These are phyloP conservation scores for Liquidambar formosana DNA, from an alignment of 164 flowering plant genomes.

Conservation along the genomic window DNA sequence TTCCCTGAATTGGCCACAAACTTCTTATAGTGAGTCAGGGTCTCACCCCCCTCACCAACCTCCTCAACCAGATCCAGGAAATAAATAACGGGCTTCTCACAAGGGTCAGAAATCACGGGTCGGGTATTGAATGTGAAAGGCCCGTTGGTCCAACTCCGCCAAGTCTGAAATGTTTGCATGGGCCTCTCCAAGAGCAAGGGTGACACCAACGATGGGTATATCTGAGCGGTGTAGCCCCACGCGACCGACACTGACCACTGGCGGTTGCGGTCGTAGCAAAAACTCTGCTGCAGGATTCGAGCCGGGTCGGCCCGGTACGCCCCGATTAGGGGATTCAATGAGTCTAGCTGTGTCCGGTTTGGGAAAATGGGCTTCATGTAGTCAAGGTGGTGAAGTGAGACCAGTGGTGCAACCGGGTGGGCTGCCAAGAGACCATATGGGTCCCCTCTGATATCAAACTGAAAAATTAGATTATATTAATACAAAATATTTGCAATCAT, in stretches of 20 bases:
- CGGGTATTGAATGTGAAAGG: constrained; percentile 48
- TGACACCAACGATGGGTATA: constrained; percentile 37
- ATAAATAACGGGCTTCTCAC: constrained; percentile 33
- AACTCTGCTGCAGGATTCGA: constrained; percentile 49
- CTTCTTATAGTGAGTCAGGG: constrained; percentile 33
- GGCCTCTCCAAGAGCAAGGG: constrained; percentile 35
- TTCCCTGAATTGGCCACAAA: constrained; percentile 10
- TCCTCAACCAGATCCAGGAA: constrained; percentile 33
- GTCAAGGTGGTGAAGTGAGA: constrained; percentile 76
- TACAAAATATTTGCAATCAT: no score
- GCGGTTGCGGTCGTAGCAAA: constrained; percentile 35
- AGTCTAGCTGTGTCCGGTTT: constrained; percentile 29
- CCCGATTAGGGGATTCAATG: constrained; percentile 24
- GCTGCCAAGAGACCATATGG: constrained; percentile 68
- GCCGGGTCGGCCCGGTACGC: constrained; percentile 47
- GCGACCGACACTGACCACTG: constrained; percentile 56
- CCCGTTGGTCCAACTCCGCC: constrained; percentile 42
- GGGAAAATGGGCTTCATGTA: constrained; percentile 53
- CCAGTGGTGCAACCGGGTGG: constrained; percentile 68
- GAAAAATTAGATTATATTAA: constrained; percentile 8
- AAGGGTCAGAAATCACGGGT: constrained; percentile 30
- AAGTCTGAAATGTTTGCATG: constrained; percentile 47
- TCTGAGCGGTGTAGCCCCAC: constrained; percentile 67
- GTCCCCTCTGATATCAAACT: constrained; percentile 71
- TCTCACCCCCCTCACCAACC: constrained; percentile 20